Conservation (phyloP, 148 eudicot species). For the Spergularia marina region DNA sequence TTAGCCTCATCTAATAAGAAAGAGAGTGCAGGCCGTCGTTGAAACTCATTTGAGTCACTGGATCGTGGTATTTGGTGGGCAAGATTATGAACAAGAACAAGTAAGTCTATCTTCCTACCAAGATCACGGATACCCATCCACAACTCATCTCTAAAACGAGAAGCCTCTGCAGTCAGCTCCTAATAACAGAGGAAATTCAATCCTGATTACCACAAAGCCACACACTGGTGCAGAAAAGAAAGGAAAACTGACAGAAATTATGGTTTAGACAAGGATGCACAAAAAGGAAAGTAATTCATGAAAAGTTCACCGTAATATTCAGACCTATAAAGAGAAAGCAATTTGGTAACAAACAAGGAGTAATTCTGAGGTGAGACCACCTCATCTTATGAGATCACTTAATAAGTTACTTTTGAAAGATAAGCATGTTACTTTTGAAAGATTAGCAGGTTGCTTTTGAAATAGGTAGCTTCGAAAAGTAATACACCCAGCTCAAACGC, state of each 20-base stretch:
- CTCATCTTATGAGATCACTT: too few relatives aligned
- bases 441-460: too few relatives aligned
- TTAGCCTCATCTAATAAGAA: slow-evolving; percentile 82
- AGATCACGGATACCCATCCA: slow-evolving; percentile 97
- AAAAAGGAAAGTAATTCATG: background rate
- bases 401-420: too few relatives aligned
- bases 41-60: slow-evolving; percentile 45
- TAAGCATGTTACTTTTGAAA: too few relatives aligned
- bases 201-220: background rate
- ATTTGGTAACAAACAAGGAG: background rate
- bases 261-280: background rate
- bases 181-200: slow-evolving; percentile 29
- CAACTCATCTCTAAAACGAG: slow-evolving; percentile 76
- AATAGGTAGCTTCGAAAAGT: too few relatives aligned
- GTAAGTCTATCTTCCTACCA: slow-evolving; percentile 72
- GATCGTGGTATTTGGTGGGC: slow-evolving; percentile 81
- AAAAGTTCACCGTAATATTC: background rate
- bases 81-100: slow-evolving; percentile 91
- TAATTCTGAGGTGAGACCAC: too few relatives aligned
- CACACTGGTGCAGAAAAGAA: background rate
- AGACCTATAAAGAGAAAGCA: background rate
- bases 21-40: slow-evolving; percentile 68
- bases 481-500: too few relatives aligned
- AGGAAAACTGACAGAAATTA: background rate
- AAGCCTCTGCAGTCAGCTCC: slow-evolving; percentile 81